These are phyloP conservation scores for Pichia sporocuriosa DNA, from an alignment of 805 yeast species.

Conservation along the genomic window DNA sequence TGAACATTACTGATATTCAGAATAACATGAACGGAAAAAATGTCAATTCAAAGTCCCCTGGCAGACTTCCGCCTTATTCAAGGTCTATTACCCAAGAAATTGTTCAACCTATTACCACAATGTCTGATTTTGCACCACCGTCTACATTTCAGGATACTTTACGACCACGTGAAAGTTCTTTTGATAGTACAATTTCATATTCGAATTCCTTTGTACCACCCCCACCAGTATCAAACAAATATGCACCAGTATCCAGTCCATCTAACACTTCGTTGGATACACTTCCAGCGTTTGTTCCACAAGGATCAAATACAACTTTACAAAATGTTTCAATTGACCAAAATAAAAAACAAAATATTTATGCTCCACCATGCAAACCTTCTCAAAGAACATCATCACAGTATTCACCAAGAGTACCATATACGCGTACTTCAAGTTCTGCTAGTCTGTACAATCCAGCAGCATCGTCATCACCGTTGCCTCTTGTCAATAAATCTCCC, in stretches of 20 bases:
- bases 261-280: not conserved
- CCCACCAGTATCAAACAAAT: not conserved
- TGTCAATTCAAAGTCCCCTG: not conserved
- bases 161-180: not conserved
- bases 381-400: not conserved
- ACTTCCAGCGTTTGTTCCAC: not conserved
- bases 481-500: too few relatives aligned
- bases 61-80: not conserved
- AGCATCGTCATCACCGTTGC: not conserved
- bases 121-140: slow-evolving; percentile 5
- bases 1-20: slow-evolving; percentile 24
- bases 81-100: not conserved
- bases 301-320: not conserved
- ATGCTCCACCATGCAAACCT: not conserved
- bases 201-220: not conserved
- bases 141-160: not conserved
- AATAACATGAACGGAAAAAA: not conserved
- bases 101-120: too few relatives aligned
- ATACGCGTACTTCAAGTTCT: not conserved
- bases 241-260: not conserved
- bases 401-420: not conserved
- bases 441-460: not conserved
- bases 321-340: not conserved
- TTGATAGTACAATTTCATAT: not conserved
- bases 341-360: not conserved